phyloP scores from a whole-genome alignment of 169 alveolate genomes.

The Prorocentrum cordatum region DNA sequence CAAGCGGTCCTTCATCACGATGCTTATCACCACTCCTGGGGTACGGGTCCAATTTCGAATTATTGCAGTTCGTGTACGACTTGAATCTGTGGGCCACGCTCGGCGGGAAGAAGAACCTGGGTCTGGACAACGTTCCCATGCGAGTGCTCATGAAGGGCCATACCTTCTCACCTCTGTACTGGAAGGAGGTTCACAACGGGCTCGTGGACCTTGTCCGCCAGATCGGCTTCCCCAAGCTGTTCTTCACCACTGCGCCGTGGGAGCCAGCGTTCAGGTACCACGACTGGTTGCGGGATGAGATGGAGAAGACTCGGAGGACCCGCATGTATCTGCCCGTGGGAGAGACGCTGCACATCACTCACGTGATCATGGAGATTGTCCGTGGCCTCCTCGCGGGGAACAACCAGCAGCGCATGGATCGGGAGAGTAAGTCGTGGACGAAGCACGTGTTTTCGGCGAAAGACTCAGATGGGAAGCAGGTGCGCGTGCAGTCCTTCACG shows the following conservation, averaged over 20 bases:
- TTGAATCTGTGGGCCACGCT: neutral
- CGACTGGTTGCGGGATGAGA: neutral
- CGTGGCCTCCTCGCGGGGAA: no score
- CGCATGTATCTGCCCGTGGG: neutral
- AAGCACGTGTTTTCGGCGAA: no score
- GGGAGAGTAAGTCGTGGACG: no score
- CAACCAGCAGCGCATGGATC: no score
- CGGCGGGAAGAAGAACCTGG: conserved; percentile 8
- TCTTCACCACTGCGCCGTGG: conserved; percentile 4
- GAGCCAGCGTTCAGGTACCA: neutral
- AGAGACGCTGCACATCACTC: conserved; percentile 18
- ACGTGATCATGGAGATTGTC: conserved; percentile 37
- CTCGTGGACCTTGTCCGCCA: neutral
- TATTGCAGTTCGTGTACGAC: conserved; percentile 16
- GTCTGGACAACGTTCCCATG: neutral
- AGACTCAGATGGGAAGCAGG: no score
- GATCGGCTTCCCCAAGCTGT: no score
- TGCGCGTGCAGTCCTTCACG: no score
- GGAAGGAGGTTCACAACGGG: neutral
- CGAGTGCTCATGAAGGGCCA: neutral
- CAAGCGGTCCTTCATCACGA: neutral
- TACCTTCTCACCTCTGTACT: neutral
- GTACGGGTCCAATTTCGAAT: neutral
- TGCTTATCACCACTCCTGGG: conserved; percentile 4
- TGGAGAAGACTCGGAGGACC: neutral